Evolutionary conservation across 2,329 filamentous ascomycete genomes (phyloP), one percentile per base, ranked within the genome.

Genomic region (Rugonectria rugulosa): DNA sequence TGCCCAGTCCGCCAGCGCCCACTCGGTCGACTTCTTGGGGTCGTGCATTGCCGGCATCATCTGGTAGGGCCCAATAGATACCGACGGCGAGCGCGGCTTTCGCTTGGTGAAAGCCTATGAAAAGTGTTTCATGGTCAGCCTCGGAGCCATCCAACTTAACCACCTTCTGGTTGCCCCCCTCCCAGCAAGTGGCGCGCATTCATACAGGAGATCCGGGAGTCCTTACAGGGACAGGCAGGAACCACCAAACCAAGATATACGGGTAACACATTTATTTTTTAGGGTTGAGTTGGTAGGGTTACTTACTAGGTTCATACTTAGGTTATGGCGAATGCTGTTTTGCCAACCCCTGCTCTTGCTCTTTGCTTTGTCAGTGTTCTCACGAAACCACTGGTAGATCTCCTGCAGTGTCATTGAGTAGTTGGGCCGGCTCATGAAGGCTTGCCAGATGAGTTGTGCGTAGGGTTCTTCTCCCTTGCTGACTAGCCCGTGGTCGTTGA

Each of bases 281-380:
- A 23, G 45, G 21, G 23, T 23, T 29, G n/a, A 32, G 27, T 47
- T 9, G 41, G 15, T 27, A 69, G 8, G 21, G 11, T 27, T 17
- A 9, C 76, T 75, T 85, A 97, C 94, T 57, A 83, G 82, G 67
- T 98, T 98, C 93, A 98, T 97, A 42, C 92, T 97, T 6, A 98
- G 79, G 65, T 98, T 98, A 73, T 98, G 94, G 2, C 94, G 86
- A 62, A 98, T 96, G 71, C 91, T 96, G 73, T 97, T 98, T 75
- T 94, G 90, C 94, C 94, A 98, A 9, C 93, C 94, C 65, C 87
- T 89, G 47, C 80, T 85, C 5, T 85, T 86, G 68, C 49, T 59
- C 45, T 92, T 95, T 51, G 84, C 85, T 73, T 95, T 97, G 63
- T 85, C 83, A 3, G 92, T 97, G 68, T 97, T 88, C 23, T 88